These are phyloP conservation scores for Trichosanthes truncata DNA, from an alignment of 306 rosid species.

Conservation along the genomic window DNA sequence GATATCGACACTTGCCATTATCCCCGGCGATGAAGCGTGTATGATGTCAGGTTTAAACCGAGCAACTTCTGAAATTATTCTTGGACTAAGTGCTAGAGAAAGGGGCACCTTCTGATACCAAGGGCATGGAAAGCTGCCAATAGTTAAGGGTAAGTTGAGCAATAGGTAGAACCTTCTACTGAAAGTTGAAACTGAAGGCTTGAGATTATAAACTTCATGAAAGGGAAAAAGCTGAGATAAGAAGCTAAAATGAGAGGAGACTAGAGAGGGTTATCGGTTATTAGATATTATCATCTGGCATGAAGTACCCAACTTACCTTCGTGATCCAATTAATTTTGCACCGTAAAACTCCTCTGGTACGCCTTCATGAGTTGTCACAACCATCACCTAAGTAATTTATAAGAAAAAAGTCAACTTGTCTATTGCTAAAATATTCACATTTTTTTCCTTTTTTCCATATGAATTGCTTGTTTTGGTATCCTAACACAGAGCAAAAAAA, in stretches of 20 bases:
- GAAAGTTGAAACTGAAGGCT: background rate
- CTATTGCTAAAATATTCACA: background rate
- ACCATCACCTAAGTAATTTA: conserved; percentile 65
- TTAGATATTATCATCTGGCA: background rate
- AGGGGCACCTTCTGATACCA: conserved; percentile 96
- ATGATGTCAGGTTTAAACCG: conserved; percentile 96
- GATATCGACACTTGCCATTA: conserved; percentile 52
- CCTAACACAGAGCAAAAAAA: background rate
- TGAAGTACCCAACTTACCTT: conserved; percentile 36
- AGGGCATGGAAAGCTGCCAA: conserved; percentile 82
- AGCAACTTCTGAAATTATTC: conserved; percentile 95
- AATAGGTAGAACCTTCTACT: background rate
- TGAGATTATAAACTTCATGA: background rate
- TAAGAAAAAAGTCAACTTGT: conserved; percentile 13
- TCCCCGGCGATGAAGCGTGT: conserved; percentile 98
- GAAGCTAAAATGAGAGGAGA: background rate
- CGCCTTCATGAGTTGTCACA: conserved; percentile 97
- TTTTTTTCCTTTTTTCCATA: background rate
- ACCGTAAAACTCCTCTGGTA: conserved; percentile 83
- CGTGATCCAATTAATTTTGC: conserved; percentile 85
- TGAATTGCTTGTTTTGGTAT: background rate
- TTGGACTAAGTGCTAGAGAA: conserved; percentile 96
- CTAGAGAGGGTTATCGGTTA: background rate
- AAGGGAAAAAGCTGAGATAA: background rate
- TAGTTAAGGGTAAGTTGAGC: conserved; percentile 1